phyloP scores from a whole-genome alignment of 352 stramenopile species.

The Blastocystis sp. region DNA sequence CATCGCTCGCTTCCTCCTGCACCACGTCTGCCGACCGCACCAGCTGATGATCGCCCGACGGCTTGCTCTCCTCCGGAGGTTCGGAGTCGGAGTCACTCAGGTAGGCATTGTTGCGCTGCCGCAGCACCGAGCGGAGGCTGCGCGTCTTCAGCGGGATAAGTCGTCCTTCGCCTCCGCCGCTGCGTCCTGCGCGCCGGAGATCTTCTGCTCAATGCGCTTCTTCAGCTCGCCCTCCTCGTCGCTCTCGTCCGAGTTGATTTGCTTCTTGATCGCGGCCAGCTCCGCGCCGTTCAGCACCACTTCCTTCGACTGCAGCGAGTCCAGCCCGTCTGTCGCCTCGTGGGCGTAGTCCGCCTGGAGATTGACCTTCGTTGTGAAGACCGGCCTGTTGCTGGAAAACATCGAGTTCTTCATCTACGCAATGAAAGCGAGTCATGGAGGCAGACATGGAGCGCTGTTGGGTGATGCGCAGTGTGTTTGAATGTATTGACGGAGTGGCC shows the following conservation, averaged over 20 bases:
- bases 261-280: background rate
- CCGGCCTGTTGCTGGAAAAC: conserved; percentile 50
- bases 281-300: background rate
- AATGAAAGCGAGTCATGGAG: too few relatives aligned
- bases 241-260: background rate
- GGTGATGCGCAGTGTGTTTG: too few relatives aligned
- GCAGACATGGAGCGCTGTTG: too few relatives aligned
- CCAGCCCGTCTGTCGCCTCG: conserved; percentile 41
- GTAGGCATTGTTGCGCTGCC: background rate
- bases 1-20: conserved; percentile 10
- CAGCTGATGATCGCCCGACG: background rate
- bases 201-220: too few relatives aligned
- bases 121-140: background rate
- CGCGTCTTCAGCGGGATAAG: conserved; percentile 2
- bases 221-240: too few relatives aligned
- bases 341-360: conserved; percentile 9
- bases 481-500: too few relatives aligned
- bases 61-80: background rate
- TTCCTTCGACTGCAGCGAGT: conserved; percentile 6
- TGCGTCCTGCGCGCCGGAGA: too few relatives aligned
- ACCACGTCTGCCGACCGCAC: background rate
- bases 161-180: background rate
- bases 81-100: conserved; percentile 7
- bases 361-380: conserved; percentile 26
- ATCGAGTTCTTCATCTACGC: conserved; percentile 11